A percentile compares a stretch with the other conserved stretches of the same genome.
Evolutionary conservation across 345 rosid genomes (phyloP).

Genomic region (Citrus australasica): DNA sequence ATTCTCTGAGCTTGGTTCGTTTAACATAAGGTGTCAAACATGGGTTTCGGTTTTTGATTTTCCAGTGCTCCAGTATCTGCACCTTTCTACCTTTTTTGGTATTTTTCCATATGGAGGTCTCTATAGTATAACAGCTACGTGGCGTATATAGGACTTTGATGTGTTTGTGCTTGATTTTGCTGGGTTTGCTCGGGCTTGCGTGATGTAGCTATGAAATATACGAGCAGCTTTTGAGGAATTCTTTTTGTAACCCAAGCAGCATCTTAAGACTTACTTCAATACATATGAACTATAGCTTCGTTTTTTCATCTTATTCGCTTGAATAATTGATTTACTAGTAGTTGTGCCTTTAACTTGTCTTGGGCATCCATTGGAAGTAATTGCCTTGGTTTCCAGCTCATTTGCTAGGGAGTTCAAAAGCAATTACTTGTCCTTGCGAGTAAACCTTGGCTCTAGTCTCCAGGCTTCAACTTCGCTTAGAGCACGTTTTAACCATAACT

Average conservation of each 20-base stretch:
- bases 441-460: too few species aligned
- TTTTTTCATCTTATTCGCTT: not conserved
- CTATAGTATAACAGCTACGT: not conserved
- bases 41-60: not conserved
- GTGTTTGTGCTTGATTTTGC: not conserved
- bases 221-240: not conserved
- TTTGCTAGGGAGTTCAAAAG: too few species aligned
- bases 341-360: too few species aligned
- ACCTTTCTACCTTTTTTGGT: not conserved
- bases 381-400: too few species aligned
- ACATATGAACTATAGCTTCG: not conserved
- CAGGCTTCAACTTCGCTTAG: too few species aligned
- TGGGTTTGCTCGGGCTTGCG: not conserved
- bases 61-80: not conserved
- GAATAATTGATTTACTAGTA: not conserved
- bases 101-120: not conserved
- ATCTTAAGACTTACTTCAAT: not conserved
- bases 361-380: too few species aligned
- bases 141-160: not conserved
- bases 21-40: not conserved
- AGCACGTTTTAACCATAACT: too few species aligned
- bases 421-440: too few species aligned
- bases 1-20: constrained; percentile 33
- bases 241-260: not conserved
- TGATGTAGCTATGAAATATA: not conserved